Evolutionary conservation across 352 stramenopile genomes (phyloP), one percentile per base, ranked within the genome.

Genomic region (Hyaloperonospora brassicae): DNA sequence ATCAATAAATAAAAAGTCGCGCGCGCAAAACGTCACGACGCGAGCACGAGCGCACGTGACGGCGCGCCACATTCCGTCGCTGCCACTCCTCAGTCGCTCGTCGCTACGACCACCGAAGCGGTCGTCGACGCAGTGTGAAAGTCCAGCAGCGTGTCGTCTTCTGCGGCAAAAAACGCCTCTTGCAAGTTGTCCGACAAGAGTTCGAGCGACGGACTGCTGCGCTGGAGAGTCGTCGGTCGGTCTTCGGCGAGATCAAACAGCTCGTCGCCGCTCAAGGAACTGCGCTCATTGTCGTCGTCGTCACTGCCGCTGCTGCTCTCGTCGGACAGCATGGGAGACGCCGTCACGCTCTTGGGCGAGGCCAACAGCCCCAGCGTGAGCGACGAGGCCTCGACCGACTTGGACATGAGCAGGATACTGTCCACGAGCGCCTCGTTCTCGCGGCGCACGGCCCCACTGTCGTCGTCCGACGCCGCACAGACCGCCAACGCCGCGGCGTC

Each of bases 121-220:
- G 36, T 59, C 31, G 36, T 59, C 31, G 62, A 61, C 7, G 52
- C 45, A 27, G 55, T 52, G 34, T 72, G 64, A 55, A 89, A 89
- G 64, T 89, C 64, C 45, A 89, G 69, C 12, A 87, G 62, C 47
- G 81, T 70, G 52, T 64, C 77, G 50, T 89, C 79, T 62, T 86
- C 76, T 40, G 74, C 70, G 8, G 73, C 72, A 27, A 87, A 86
- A 56, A 75, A 78, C 51, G 68, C 70, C 50, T 89, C 79, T 50
- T 89, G 79, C 27, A 89, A 55, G 38, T 84, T 86, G 73, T 89
- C 79, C 13, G 76, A 86, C 52, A 89, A 64, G 34, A 89, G 70
- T 51, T 85, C 73, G 10, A 89, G 73, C 58, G 72, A 75, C 31
- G 66, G 17, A 17, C 17, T 52, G 61, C 57, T 59, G 46, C 58